These are phyloP conservation scores for Fragaria ananassa DNA, from an alignment of 306 rosid species.

Conservation along the genomic window DNA sequence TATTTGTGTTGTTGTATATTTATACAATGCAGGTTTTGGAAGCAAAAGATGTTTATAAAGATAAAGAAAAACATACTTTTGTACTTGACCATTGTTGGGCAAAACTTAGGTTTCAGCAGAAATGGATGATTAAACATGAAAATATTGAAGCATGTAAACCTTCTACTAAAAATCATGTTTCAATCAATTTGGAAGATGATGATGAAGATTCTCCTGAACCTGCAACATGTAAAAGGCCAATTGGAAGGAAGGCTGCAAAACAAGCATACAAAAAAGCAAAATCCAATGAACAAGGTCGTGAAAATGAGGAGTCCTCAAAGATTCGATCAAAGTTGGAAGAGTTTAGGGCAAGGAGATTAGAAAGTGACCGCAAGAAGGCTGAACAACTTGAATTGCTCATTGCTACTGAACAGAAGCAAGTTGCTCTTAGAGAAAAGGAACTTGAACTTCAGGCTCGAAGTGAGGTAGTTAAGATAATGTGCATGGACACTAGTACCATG, in stretches of 20 bases:
- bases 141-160: not conserved
- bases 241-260: not conserved
- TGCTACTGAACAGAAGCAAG: not conserved
- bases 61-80: not conserved
- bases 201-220: not conserved
- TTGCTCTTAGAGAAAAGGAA: not conserved
- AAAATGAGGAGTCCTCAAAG: not conserved
- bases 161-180: not conserved
- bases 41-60: too few relatives aligned
- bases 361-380: not conserved
- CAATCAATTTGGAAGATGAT: not conserved
- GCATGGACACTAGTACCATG: not conserved
- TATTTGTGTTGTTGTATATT: too few relatives aligned
- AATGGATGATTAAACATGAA: not conserved
- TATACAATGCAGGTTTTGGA: too few relatives aligned
- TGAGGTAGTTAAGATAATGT: not conserved
- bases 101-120: not conserved
- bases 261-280: not conserved
- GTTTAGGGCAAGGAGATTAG: not conserved
- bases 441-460: not conserved
- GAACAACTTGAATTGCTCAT: not conserved
- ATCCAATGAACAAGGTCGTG: not conserved
- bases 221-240: not conserved
- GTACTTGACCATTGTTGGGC: not conserved
- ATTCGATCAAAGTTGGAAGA: not conserved